These are phyloP conservation scores for Diplosphaera chodatii DNA, from an alignment of 139 green algal species.

Conservation along the genomic window DNA sequence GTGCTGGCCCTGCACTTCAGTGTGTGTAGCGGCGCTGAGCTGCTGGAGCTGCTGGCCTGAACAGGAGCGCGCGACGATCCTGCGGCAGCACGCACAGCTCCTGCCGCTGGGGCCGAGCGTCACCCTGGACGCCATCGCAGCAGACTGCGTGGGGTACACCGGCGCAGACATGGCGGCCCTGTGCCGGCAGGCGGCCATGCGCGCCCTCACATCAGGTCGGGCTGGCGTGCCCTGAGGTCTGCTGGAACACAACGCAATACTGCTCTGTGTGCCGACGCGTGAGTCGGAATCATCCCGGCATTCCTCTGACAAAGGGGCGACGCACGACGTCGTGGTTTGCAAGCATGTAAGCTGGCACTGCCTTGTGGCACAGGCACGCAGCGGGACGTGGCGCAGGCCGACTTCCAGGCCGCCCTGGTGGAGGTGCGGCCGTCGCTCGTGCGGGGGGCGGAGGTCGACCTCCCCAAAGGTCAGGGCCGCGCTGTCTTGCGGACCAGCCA, in stretches of 20 bases:
- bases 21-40: no score
- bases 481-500: no score
- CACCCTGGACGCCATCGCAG: constrained; percentile 58
- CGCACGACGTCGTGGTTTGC: no score
- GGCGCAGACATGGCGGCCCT: constrained; percentile 78
- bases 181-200: constrained; percentile 70
- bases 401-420: constrained; percentile 52
- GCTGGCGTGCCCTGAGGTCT: no score
- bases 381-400: neutral
- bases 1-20: no score
- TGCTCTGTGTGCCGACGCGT: no score
- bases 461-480: constrained; percentile 6
- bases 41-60: no score
- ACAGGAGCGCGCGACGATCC: constrained; percentile 26
- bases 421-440: constrained; percentile 57
- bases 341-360: no score
- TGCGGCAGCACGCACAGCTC: constrained; percentile 39
- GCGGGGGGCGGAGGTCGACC: constrained; percentile 46
- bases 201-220: constrained; percentile 35
- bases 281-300: no score
- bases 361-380: neutral
- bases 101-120: constrained; percentile 54
- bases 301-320: no score
- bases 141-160: constrained; percentile 66
- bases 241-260: no score